Percentiles rank a stretch among this genome's conserved stretches.
Evolutionary conservation across 2,329 filamentous ascomycete species (phyloP).

Genomic region (Monosporascus cannonballus): DNA sequence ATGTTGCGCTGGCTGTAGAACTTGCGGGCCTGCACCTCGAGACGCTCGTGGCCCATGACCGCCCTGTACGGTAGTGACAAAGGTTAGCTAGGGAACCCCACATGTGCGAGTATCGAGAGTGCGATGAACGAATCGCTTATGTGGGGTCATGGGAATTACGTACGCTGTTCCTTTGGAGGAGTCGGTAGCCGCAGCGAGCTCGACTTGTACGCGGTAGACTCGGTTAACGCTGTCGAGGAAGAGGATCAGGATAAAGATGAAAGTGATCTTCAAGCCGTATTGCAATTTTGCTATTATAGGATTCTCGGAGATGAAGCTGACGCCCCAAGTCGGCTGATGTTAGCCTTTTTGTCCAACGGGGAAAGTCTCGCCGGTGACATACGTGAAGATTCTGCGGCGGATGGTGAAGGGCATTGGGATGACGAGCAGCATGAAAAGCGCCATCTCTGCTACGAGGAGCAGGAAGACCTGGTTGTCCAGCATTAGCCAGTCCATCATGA

Average conservation of each 20-base stretch:
- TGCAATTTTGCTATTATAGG: constrained; percentile 82
- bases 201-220: constrained; percentile 92
- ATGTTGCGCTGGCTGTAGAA: constrained; percentile 99
- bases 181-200: constrained; percentile 70
- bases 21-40: constrained; percentile 98
- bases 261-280: constrained; percentile 98
- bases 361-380: constrained; percentile 22
- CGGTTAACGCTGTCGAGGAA: constrained; percentile 95
- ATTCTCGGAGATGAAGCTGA: constrained; percentile 87
- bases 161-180: constrained; percentile 42
- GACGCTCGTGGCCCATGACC: constrained; percentile 84
- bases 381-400: constrained; percentile 79
- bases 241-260: constrained; percentile 97
- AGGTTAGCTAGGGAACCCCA: too few species aligned
- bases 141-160: constrained; percentile 22
- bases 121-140: not conserved
- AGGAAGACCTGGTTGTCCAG: constrained; percentile 62
- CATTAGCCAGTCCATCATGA: constrained; percentile 18
- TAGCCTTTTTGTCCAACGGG: not conserved
- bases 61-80: constrained; percentile 31
- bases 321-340: constrained; percentile 3
- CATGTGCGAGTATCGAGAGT: too few species aligned
- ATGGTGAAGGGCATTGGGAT: constrained; percentile 82
- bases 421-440: constrained; percentile 71
- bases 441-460: constrained; percentile 78